Base-by-base conservation (phyloP, 352 stramenopile species). In the Chrysophaeum taylorii region DNA sequence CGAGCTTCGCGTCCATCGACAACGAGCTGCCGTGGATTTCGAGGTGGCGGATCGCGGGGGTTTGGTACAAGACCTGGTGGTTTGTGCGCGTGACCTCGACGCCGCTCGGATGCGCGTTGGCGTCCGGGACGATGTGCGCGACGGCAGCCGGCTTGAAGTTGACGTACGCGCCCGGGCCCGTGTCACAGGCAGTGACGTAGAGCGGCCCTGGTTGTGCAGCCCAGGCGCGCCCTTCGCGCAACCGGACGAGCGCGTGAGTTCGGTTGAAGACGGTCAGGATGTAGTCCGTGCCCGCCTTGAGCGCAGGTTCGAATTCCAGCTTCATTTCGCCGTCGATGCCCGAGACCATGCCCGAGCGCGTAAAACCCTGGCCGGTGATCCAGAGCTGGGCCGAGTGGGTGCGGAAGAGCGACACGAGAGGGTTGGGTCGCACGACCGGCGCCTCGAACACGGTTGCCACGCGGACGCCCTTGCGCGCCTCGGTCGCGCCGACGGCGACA, bases 371-470 rank as follows among this genome's bases (percentile, higher is more conserved):
- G 35, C 76, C 76, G 29, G 18, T 69, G 42, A 81, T 73, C 43
- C 68, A 61, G 4, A 81, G 72, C 60, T 78, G 64, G 57, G 75
- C 69, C 23, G 66, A 73, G 75, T 81, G 75, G 18, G 76, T 81
- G 41, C 76, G 71, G 71, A 68, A 81, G 38, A 81, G 67, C 60
- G 72, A 62, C 9, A 63, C 45, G 1, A 66, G 57, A 9, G 57
- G 57, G 33, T 69, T n/a, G 2, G 42, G 62, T 7, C 7, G 52
- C 37, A 69, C 37, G 25, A 18, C 29, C 5, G 62, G 62, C 18
- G 16, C 5, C 62, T 69, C 62, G 62, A 69, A 69, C 18, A 69
- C 33, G 2, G 39, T 69, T 7, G 62, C 62, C 2, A 69, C 39
- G 62, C 38, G 39, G 5, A 53, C 18, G 62, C 62, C 62, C 42